Conservation (phyloP, 768 basidiomycete genomes). For the Amanita pallidorosea region DNA sequence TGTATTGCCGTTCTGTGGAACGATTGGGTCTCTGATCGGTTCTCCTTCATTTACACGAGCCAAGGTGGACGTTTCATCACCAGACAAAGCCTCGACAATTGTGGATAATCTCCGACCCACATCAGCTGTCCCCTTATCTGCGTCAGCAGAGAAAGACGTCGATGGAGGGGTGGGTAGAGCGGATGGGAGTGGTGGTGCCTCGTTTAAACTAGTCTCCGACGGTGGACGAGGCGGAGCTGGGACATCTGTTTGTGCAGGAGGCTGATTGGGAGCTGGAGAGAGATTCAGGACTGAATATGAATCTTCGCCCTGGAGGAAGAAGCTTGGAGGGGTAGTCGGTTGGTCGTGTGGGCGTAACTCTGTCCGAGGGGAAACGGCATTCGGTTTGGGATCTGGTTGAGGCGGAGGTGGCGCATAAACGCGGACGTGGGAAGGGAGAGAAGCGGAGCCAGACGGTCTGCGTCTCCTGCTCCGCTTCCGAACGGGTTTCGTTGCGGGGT, state of each 20-base stretch:
- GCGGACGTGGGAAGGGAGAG: conserved; percentile 20
- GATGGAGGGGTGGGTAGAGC: conserved; percentile 28
- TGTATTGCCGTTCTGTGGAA: neutral
- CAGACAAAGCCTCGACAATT: conserved; percentile 3
- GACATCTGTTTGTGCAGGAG: conserved; percentile 10
- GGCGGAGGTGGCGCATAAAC: conserved; percentile 16
- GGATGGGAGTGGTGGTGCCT: conserved; percentile 16
- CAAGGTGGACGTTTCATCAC: neutral
- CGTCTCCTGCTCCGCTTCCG: conserved; percentile 18
- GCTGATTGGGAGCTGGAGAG: conserved; percentile 20
- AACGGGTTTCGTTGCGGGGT: conserved; percentile 12
- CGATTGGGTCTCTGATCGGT: neutral
- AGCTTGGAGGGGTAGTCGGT: conserved; percentile 28
- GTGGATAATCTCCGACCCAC: conserved; percentile 6
- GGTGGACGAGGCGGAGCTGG: conserved; percentile 16
- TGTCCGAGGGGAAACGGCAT: conserved; percentile 9
- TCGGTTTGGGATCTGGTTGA: conserved; percentile 5
- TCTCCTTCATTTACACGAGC: neutral
- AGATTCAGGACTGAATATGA: conserved; percentile 14
- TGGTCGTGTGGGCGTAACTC: conserved; percentile 8
- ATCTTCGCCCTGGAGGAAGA: conserved; percentile 24
- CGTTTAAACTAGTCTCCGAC: conserved; percentile 18
- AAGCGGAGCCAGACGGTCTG: conserved; percentile 16
- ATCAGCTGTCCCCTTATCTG: conserved; percentile 13
- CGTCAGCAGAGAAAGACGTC: conserved; percentile 18